Evolutionary conservation across 495 filamentous ascomycete genomes (phyloP), one percentile per base, ranked within the genome.

Genomic region (Trichoderma erinaceum): DNA sequence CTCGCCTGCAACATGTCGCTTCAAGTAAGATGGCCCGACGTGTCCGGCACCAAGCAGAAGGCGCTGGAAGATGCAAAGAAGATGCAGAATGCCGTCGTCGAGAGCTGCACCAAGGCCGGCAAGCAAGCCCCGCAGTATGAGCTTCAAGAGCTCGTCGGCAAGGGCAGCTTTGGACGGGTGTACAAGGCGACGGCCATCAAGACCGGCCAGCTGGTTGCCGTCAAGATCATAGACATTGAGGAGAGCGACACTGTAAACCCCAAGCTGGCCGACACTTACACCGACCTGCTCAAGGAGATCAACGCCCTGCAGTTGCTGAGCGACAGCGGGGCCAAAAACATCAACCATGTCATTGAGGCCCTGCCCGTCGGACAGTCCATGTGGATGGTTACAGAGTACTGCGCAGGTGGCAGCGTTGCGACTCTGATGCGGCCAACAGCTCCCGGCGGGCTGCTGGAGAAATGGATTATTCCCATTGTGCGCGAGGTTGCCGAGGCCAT

Each of bases 191-290:
- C 73, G 69, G 88, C 80, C 76, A 78, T 77, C 78, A 82, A 77
- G 61, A 80, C 84, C n/a, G 82, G 85, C 29, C 77, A 83, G 23
- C 74, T 94, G 25, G 92, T 97, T 4, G 96, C 96, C 5, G 88
- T 99, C 75, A 99, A 99, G 75, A 93, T 97, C 68, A 88, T 97
- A 73, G 92, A 97, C 73, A 89, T 97, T n/a, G 95, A 99, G 73
- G 88, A 90, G 64, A 81, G 88, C 64, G 95, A 98, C 77, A 83
- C 89, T 16, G 76, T 87, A 23, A 89, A 91, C 71, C 87, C 88
- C 38, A 87, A 88, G 68, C 88, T 93, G 71, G 90, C 88, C 66
- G 83, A 93, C 73, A 90, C 91, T 4, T 91, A 95, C 75, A 87
- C 88, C 73, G 90, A 93, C 70, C 91, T 93, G 71, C 85, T 92